phyloP scores from a whole-genome alignment of 176 grass and related monocot genomes.

The Zea mays region DNA sequence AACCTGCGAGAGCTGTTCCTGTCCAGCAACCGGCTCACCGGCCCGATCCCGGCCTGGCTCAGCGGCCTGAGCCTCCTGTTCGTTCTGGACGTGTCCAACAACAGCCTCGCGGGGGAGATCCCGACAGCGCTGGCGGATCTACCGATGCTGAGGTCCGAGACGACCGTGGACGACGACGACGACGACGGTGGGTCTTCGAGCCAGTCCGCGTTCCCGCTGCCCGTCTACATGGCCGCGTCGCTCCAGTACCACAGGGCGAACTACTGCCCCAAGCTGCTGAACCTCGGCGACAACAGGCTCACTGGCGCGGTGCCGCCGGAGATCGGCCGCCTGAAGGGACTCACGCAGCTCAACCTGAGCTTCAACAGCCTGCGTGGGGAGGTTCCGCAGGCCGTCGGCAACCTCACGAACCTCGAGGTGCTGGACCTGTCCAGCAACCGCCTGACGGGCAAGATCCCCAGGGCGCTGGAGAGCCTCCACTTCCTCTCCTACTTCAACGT shows the following conservation, averaged over 20 bases:
- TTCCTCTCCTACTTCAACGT: constrained; percentile 50
- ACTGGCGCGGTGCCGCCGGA: constrained; percentile 28
- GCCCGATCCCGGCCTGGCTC: constrained; percentile 36
- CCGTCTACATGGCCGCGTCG: constrained; percentile 7
- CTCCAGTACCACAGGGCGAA: constrained; percentile 24
- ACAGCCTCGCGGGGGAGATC: constrained; percentile 30
- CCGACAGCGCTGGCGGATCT: constrained; percentile 12
- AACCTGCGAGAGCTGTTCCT: constrained; percentile 12
- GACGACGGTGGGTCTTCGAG: not conserved
- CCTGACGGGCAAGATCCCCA: constrained; percentile 45
- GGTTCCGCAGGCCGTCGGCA: constrained; percentile 8
- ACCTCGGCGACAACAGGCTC: constrained; percentile 32
- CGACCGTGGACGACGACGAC: not conserved
- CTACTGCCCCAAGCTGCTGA: constrained; percentile 31
- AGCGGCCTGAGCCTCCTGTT: not conserved
- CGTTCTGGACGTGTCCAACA: constrained; percentile 36
- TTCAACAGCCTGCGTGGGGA: constrained; percentile 36
- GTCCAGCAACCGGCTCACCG: constrained; percentile 27
- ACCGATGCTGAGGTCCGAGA: constrained; percentile 20
- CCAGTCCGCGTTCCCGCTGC: constrained; percentile 21
- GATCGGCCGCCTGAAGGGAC: constrained; percentile 39
- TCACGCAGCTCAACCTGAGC: constrained; percentile 38
- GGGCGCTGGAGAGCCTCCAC: constrained; percentile 27
- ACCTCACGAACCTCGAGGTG: constrained; percentile 31
- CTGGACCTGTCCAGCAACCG: constrained; percentile 43